phyloP scores from a whole-genome alignment of 2,329 filamentous ascomycete species.

The Daldinia sp. region DNA sequence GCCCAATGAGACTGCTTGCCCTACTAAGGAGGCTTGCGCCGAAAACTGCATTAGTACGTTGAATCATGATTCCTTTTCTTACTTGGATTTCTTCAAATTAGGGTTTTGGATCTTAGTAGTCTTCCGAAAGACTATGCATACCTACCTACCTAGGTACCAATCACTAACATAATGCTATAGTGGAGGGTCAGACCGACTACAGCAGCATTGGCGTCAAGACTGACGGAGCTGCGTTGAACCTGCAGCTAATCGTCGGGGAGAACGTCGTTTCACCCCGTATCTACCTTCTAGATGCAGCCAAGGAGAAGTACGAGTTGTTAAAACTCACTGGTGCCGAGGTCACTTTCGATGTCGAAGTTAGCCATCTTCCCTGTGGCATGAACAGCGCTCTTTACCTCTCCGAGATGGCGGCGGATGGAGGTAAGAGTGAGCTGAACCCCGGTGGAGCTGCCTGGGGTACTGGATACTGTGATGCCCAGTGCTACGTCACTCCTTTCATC shows the following conservation, averaged over 20 bases:
- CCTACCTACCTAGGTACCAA: no score
- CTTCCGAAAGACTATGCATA: neutral
- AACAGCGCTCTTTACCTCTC: conserved; percentile 74
- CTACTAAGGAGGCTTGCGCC: conserved; percentile 62
- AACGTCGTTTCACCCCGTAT: conserved; percentile 59
- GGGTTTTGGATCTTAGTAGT: neutral
- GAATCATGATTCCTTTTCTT: neutral
- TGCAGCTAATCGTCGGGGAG: conserved; percentile 54
- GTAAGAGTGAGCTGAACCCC: conserved; percentile 58
- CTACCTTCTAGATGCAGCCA: conserved; percentile 67
- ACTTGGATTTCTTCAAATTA: neutral
- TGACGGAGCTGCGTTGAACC: conserved; percentile 52
- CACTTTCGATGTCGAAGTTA: conserved; percentile 73
- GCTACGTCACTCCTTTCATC: conserved; percentile 54
- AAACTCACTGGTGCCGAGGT: conserved; percentile 71
- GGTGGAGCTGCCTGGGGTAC: conserved; percentile 55
- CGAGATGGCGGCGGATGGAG: conserved; percentile 70
- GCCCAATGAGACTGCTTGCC: conserved; percentile 59
- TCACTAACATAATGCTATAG: conserved; percentile 22
- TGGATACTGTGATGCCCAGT: conserved; percentile 56
- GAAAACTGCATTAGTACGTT: conserved; percentile 60
- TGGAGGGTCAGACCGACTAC: conserved; percentile 64
- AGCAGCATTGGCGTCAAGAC: conserved; percentile 51
- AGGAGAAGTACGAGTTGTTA: conserved; percentile 70
- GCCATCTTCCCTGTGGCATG: conserved; percentile 70